Evolutionary conservation across 345 rosid genomes (phyloP).

Genomic region (Xanthoceras sorbifolium): DNA sequence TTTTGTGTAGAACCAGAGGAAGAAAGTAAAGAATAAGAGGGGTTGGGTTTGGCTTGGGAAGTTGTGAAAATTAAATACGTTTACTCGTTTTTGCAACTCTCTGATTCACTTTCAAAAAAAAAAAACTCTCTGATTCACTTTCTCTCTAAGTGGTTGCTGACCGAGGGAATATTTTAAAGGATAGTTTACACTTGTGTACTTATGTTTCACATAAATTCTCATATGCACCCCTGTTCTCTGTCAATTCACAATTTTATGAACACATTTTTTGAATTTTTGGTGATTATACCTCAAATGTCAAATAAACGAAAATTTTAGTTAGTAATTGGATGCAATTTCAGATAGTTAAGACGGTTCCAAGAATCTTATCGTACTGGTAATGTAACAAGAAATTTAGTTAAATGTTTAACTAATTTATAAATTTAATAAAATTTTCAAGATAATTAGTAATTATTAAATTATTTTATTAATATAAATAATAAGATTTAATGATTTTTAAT

Average conservation of each 20-base stretch:
- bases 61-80: conserved; percentile 56
- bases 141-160: conserved; percentile 46
- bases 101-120: conserved; percentile 40
- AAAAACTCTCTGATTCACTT: conserved; percentile 33
- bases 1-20: conserved; percentile 22
- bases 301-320: too few relatives aligned
- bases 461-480: too few relatives aligned
- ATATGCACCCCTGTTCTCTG: not conserved
- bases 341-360: too few relatives aligned
- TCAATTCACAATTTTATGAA: not conserved
- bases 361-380: not conserved
- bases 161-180: conserved; percentile 45
- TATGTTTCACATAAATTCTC: not conserved
- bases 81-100: conserved; percentile 42
- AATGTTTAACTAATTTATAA: too few relatives aligned
- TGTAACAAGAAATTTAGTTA: not conserved
- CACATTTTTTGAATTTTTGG: not conserved
- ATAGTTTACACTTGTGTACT: conserved; percentile 36
- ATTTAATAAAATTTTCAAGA: too few relatives aligned
- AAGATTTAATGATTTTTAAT: too few relatives aligned
- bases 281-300: too few relatives aligned
- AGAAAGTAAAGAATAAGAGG: conserved; percentile 32
- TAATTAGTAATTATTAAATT: too few relatives aligned
- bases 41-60: conserved; percentile 33
- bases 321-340: too few relatives aligned